A percentile compares a stretch with the other conserved stretches of the same genome.
phyloP scores from a whole-genome alignment of 441 rosid species.

The Adansonia gregorii region DNA sequence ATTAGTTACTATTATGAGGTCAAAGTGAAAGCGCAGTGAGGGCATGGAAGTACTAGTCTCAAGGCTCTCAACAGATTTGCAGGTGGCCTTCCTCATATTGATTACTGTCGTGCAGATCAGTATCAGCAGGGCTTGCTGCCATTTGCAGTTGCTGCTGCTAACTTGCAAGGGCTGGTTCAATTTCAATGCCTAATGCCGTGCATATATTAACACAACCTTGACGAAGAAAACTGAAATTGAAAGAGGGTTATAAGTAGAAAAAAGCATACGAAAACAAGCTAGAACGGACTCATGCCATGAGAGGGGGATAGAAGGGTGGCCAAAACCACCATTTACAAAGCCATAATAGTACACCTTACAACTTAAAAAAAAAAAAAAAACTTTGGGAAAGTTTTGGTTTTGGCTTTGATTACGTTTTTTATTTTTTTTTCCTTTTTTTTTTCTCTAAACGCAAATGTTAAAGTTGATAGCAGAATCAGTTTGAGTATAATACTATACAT shows the following conservation, averaged over 20 bases:
- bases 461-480: background rate
- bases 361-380: background rate
- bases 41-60: constrained; percentile 2
- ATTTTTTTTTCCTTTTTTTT: background rate
- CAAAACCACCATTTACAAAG: constrained; percentile 28
- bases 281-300: background rate
- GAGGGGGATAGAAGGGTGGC: constrained; percentile 25
- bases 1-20: too few species aligned
- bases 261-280: constrained; percentile 22
- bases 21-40: background rate
- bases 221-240: constrained; percentile 16
- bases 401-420: background rate
- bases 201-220: constrained; percentile 18
- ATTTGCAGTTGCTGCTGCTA: background rate
- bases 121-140: constrained; percentile 29
- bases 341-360: constrained; percentile 22
- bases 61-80: background rate
- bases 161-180: background rate
- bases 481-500: background rate
- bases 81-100: constrained; percentile 18
- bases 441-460: background rate
- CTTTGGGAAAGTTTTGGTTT: background rate
- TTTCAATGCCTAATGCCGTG: constrained; percentile 20
- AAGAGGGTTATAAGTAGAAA: constrained; percentile 29
- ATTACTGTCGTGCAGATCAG: constrained; percentile 5